Evolutionary conservation across 1,284 basidiomycete genomes (phyloP).

Genomic region (Anthracocystis setariae): DNA sequence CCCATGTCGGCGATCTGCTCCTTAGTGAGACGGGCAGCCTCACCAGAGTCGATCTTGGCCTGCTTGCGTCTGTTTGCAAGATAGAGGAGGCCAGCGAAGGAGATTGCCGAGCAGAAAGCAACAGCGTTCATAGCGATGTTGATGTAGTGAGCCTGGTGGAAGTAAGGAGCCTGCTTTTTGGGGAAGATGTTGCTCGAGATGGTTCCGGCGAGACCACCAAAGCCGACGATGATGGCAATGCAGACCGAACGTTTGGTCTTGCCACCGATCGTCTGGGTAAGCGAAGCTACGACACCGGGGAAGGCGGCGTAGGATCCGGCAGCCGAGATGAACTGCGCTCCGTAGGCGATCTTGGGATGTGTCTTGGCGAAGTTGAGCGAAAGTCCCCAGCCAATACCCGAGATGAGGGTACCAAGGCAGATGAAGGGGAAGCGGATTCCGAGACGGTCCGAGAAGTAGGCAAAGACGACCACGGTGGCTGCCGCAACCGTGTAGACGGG

Average conservation of each 20-base stretch:
- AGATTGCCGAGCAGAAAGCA: slow-evolving; percentile 42
- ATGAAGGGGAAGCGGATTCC: slow-evolving; percentile 49
- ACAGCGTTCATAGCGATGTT: slow-evolving; percentile 49
- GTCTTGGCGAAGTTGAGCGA: slow-evolving; percentile 31
- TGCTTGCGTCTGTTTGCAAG: slow-evolving; percentile 48
- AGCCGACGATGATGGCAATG: slow-evolving; percentile 56
- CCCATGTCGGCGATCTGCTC: slow-evolving; percentile 51
- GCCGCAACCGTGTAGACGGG: slow-evolving; percentile 69
- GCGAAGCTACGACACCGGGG: slow-evolving; percentile 51
- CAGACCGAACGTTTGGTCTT: slow-evolving; percentile 55
- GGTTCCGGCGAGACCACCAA: slow-evolving; percentile 54
- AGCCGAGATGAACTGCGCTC: slow-evolving; percentile 55
- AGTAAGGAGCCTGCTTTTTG: slow-evolving; percentile 49
- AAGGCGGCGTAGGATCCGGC: slow-evolving; percentile 55
- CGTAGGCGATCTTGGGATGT: slow-evolving; percentile 50
- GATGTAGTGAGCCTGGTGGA: slow-evolving; percentile 53
- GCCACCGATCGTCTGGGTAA: slow-evolving; percentile 51
- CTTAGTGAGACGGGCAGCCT: slow-evolving; percentile 38
- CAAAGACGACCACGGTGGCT: slow-evolving; percentile 61
- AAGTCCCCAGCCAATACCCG: slow-evolving; percentile 55
- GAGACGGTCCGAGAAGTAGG: slow-evolving; percentile 47
- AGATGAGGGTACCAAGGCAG: slow-evolving; percentile 45
- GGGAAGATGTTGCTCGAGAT: slow-evolving; percentile 58
- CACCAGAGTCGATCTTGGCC: slow-evolving; percentile 52
- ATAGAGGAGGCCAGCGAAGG: slow-evolving; percentile 42